Evolutionary conservation across 345 rosid genomes (phyloP), one percentile per base, ranked within the genome.

Genomic region (Eucalyptus grandis): DNA sequence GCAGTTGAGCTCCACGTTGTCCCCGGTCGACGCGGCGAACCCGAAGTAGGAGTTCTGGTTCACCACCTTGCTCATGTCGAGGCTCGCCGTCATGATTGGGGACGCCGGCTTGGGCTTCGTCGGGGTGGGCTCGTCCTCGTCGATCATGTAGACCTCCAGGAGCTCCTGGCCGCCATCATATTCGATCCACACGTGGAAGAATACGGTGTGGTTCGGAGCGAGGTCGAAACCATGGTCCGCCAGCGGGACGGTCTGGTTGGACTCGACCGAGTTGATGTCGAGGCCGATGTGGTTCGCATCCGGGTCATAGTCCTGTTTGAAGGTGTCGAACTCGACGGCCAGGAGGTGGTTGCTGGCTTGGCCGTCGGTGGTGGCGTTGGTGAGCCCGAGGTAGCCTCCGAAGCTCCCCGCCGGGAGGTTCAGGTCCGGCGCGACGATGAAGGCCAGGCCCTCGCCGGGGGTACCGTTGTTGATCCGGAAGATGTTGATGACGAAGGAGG

Each of bases 221-320:
- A 95, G 90, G 19, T 92, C 88, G 90, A 94, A 90, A 19, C 89
- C 93, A 7, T 47, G 69, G 72, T 86, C 11, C 5, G 92, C 91
- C 67, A 95, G 90, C 11, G 92, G 56, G 3, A 87, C 91, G 3
- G 92, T 92, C 87, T 88, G 88, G 44, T 46, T 90, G 24, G 95
- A 94, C 11, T 27, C 72, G 44, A 94, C 92, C 43, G 93, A 87
- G 82, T 96, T 94, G 89, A 95, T 91, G 87, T 94, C 89, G 14
- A 95, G 93, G 81, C 97, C 97, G 19, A 95, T 72, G 90, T 96
- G 97, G 89, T 96, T 96, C 24, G 89, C 91, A 31, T 96, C 93
- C 3, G 95, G 96, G 89, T 96, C 96, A n/a, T 91, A 93, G n/a
- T 87, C 93, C 86, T 96, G 93, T 91, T 92, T 94, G n/a, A 87